Percentiles rank a stretch among this genome's conserved stretches.
phyloP scores from a whole-genome alignment of 345 rosid species.

The Erucastrum elatum region DNA sequence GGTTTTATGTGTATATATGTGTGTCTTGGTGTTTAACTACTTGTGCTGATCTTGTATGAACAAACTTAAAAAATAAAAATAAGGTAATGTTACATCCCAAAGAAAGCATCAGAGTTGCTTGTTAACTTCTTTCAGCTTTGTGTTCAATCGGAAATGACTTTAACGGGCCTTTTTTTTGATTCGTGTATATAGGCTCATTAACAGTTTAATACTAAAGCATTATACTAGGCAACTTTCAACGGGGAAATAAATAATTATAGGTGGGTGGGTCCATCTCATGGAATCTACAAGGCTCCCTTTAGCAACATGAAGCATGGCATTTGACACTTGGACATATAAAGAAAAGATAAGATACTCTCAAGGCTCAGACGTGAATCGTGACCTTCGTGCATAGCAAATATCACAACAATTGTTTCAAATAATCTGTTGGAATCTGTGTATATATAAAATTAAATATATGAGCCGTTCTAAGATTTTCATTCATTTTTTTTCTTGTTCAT shows the following conservation, averaged over 20 bases:
- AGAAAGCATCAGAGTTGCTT: neutral
- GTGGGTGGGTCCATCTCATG: neutral
- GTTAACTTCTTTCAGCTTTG: neutral
- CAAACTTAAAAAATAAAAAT: too few species aligned
- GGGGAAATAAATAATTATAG: neutral
- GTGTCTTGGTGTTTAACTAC: neutral
- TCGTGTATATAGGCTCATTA: neutral
- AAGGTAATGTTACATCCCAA: neutral
- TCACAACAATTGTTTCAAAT: neutral
- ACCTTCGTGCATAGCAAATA: conserved; percentile 28
- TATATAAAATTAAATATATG: neutral
- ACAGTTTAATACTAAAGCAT: neutral
- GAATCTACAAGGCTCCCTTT: neutral
- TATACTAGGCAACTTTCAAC: neutral
- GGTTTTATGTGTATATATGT: conserved; percentile 12
- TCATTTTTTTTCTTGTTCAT: neutral
- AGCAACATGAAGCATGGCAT: conserved; percentile 21
- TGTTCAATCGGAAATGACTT: neutral
- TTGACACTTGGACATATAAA: conserved; percentile 8
- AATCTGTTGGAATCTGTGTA: neutral
- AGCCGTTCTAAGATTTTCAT: neutral
- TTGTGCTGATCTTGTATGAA: neutral
- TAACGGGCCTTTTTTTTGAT: neutral
- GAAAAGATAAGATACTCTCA: conserved; percentile 9
- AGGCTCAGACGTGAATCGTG: conserved; percentile 15